Base-by-base conservation (phyloP, 306 rosid genomes). In the Pyrus bretschneideri region DNA sequence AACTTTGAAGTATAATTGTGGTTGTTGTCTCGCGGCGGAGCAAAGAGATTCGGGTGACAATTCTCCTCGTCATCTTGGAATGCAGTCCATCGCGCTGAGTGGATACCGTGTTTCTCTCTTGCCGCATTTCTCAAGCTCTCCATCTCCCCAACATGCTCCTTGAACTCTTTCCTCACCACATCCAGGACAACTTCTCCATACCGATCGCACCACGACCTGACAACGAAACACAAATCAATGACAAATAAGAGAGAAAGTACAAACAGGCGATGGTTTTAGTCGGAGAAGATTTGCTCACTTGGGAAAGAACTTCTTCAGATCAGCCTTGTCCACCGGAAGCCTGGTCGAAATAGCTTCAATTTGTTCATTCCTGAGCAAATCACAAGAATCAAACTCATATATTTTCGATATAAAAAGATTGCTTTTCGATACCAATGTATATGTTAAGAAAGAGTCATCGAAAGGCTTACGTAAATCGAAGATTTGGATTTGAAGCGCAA, bases 91-190 rank as follows among this genome's bases (percentile, higher is more conserved):
- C 84, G 74, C 81, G 35, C 87, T 25, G 93, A 89, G 85, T 85
- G 86, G 73, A 80, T 82, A 74, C 82, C 61, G 3, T 81, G 88
- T 76, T 86, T 87, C 81, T 86, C 96, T 71, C 78, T 88, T 0
- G 85, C 81, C 68, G 84, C 83, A 74, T 72, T 85, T 49, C 93
- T 86, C 88, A 40, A 78, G 70, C 80, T 88, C 62, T 95, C 97
- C 89, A 87, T 89, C 78, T 90, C 97, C 75, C 86, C 96, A 63
- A 89, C 89, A 46, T 90, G 94, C 55, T 81, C 88, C 78, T 90
- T 94, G 88, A 91, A 94, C 60, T 92, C 96, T 61, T 85, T 92
- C 82, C 86, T 94, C 89, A 91, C 98, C 81, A 87, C 93, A 46
- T 89, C 90, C 79, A 90, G 70, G 45, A 86, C 94, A 3, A 86